These are phyloP conservation scores for Rhododendron henanense DNA, from an alignment of 148 eudicot genomes.

Conservation along the genomic window DNA sequence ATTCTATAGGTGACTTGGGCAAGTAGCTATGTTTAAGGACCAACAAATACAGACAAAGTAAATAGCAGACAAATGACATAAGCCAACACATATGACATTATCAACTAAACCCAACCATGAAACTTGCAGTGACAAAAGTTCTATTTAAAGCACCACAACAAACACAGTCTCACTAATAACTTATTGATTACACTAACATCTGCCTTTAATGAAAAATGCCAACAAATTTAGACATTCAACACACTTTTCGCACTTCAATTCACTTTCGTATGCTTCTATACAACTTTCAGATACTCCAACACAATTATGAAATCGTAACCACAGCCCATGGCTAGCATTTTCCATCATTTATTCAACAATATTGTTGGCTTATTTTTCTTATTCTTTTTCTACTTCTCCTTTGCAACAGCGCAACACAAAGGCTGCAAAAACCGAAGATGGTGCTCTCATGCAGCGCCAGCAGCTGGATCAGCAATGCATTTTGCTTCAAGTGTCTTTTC, in stretches of 20 bases:
- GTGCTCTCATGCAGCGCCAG: conserved; percentile 17
- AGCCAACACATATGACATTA: background rate
- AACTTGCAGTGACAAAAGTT: background rate
- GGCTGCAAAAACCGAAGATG: background rate
- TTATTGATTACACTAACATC: background rate
- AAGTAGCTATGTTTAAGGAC: background rate
- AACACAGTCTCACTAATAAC: background rate
- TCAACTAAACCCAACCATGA: background rate
- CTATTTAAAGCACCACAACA: background rate
- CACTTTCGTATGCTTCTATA: background rate
- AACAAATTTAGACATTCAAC: background rate
- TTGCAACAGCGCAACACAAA: background rate
- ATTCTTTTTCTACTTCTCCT: background rate
- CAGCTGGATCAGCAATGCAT: conserved; percentile 29
- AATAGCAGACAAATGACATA: background rate
- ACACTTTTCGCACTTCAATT: background rate
- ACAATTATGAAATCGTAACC: background rate
- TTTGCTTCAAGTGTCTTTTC: conserved; percentile 88
- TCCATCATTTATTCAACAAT: background rate
- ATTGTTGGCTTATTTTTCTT: background rate
- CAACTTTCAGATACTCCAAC: background rate
- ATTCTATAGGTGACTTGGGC: background rate
- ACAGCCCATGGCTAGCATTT: background rate
- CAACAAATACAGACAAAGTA: background rate
- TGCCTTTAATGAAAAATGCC: background rate